Evolutionary conservation across 495 filamentous ascomycete genomes (phyloP), one percentile per base, ranked within the genome.

Genomic region (Apiosordaria backusii): DNA sequence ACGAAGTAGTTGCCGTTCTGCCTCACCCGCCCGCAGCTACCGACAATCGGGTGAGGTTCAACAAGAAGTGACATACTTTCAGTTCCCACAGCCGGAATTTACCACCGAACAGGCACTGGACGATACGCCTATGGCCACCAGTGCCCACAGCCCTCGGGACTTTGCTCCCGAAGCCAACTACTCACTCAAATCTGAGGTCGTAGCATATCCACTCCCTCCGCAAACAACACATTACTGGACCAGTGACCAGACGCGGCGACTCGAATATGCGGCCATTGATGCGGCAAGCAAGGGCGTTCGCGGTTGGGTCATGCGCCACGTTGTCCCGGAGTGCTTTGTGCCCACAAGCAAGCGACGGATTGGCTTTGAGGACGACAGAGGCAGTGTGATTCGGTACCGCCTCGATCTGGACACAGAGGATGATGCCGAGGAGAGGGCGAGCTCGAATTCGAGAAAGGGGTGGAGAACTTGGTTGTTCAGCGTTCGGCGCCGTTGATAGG

Each of bases 191-290:
- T 54, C 67, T 7, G 70, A 77, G 45, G 59, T 68, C 1, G 63
- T 65, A 0, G 52, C 70, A 2, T 72, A 76, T 35, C 74, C 74
- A 24, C 71, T 76, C 0, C 84, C 82, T 4, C 84, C 84, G 21
- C 78, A 83, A 58, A 86, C 83, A n/a, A 80, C 80, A 1, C 81
- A 84, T 60, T 86, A 86, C 68, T 86, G 83, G 83, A 85, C 81
- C 3, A 84, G 81, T 62, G 83, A 85, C 67, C 75, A 77, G 52
- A 85, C 83, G 4, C 78, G 84, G 10, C 70, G 83, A 18, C 72
- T 84, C 5, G 84, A 86, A 68, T 86, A 86, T 71, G 84, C 84
- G 1, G 84, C 84, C 22, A 86, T 86, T 58, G 84, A 86, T 63
- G 82, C 83, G 1, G 84, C 84, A 3, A 79, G 77, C 35, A 75